Percentiles rank a stretch among this genome's conserved stretches.
Evolutionary conservation across 2,329 filamentous ascomycete species (phyloP).

Genomic region (Bipolaris victoriae): DNA sequence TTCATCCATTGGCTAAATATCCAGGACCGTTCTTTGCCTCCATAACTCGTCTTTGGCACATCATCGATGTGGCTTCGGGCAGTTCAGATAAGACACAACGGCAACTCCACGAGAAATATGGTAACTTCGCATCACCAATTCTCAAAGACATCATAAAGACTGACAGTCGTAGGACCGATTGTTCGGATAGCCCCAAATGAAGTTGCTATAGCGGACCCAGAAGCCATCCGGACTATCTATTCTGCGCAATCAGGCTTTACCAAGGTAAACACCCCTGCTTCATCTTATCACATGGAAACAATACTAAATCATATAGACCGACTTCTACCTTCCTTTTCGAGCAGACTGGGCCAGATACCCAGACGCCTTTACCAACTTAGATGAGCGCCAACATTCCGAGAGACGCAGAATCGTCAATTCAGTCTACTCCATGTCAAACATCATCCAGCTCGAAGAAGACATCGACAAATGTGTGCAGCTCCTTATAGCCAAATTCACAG

Average conservation of each 20-base stretch:
- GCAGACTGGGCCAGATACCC: constrained; percentile 6
- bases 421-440: constrained; percentile 14
- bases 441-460: constrained; percentile 1
- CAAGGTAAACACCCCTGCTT: background rate
- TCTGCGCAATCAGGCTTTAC: constrained; percentile 1
- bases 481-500: background rate
- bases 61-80: constrained; percentile 1
- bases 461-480: constrained; percentile 3
- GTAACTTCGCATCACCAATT: background rate
- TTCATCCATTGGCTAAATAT: constrained; percentile 6
- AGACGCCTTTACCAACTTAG: constrained; percentile 9
- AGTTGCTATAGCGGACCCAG: constrained; percentile 11
- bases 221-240: constrained; percentile 8
- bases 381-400: constrained; percentile 9
- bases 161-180: background rate
- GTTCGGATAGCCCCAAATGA: constrained; percentile 14
- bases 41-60: constrained; percentile 4
- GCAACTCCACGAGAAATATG: background rate
- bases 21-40: constrained; percentile 13
- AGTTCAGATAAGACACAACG: constrained; percentile 4
- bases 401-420: constrained; percentile 11
- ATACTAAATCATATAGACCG: background rate
- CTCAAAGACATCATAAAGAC: too few species aligned
- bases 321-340: constrained; percentile 11
- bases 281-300: fast-evolving